Percentiles rank a stretch among this genome's conserved stretches.
Conservation (phyloP, 148 eudicot species). For the Polygonum aviculare region DNA sequence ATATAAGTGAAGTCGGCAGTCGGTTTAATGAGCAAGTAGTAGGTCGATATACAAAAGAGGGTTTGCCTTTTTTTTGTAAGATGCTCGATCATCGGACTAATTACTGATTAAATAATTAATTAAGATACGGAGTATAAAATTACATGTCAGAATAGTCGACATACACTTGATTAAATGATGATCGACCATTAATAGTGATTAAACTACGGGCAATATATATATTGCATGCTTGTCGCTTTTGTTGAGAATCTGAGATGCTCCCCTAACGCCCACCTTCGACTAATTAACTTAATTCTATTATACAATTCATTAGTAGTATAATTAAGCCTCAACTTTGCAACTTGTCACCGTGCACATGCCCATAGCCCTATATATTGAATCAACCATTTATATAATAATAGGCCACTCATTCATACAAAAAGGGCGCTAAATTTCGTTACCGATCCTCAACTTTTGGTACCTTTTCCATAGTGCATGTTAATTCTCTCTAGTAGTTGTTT, state of each 20-base stretch:
- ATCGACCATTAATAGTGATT: neutral
- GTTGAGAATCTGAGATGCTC: constrained; percentile 9
- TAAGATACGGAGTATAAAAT: neutral
- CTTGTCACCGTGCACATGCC: neutral
- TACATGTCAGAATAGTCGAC: neutral
- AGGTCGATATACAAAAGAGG: neutral
- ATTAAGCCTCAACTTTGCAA: neutral
- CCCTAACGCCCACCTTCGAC: neutral
- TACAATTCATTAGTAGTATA: neutral
- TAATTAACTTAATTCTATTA: neutral
- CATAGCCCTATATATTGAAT: neutral
- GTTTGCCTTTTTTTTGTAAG: neutral
- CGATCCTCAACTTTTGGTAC: neutral
- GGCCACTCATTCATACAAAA: neutral
- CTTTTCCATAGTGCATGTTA: neutral
- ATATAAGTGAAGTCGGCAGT: constrained; percentile 2
- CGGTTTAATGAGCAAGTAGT: neutral
- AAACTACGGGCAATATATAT: neutral
- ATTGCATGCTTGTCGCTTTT: constrained; percentile 8
- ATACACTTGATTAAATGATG: neutral
- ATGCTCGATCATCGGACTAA: neutral
- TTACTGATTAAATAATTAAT: neutral
- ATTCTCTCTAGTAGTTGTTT: too few species aligned
- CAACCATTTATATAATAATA: neutral
- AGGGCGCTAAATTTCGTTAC: neutral